Percentiles rank a stretch among this genome's conserved stretches.
These are phyloP conservation scores for Xylaria castorea DNA, from an alignment of 495 filamentous ascomycete genomes.

Conservation along the genomic window DNA sequence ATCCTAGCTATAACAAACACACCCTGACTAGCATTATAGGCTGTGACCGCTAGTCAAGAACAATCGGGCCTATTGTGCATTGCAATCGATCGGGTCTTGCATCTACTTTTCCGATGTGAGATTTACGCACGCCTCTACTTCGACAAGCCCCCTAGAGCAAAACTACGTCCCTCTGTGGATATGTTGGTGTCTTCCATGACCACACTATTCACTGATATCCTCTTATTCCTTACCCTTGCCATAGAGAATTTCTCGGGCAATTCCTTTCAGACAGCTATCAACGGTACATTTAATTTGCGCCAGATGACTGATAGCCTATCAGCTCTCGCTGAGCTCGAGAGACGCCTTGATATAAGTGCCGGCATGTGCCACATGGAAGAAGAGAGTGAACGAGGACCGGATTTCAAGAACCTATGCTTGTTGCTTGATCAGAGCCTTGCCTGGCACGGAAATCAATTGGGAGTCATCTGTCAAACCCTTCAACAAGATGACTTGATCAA, in stretches of 20 bases:
- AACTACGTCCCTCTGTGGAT: background rate
- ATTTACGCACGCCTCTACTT: slow-evolving; percentile 1
- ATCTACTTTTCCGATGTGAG: background rate
- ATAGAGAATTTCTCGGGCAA: background rate
- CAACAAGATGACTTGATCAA: background rate
- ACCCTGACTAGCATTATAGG: background rate
- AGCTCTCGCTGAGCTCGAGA: background rate
- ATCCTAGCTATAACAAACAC: background rate
- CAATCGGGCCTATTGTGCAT: background rate
- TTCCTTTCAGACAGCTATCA: background rate
- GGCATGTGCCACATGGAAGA: background rate
- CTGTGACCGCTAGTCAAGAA: background rate
- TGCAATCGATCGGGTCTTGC: background rate
- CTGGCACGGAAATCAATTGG: background rate
- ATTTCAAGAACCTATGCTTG: background rate
- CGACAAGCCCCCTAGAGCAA: background rate
- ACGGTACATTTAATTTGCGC: background rate
- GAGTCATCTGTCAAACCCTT: background rate
- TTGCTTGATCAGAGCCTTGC: background rate
- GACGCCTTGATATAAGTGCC: background rate
- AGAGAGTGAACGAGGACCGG: background rate
- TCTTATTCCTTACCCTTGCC: background rate
- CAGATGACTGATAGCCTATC: background rate
- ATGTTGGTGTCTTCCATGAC: background rate
- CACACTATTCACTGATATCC: background rate